These are phyloP conservation scores for Dryas integrifolia DNA, from an alignment of 331 rosid genomes.

Conservation along the genomic window DNA sequence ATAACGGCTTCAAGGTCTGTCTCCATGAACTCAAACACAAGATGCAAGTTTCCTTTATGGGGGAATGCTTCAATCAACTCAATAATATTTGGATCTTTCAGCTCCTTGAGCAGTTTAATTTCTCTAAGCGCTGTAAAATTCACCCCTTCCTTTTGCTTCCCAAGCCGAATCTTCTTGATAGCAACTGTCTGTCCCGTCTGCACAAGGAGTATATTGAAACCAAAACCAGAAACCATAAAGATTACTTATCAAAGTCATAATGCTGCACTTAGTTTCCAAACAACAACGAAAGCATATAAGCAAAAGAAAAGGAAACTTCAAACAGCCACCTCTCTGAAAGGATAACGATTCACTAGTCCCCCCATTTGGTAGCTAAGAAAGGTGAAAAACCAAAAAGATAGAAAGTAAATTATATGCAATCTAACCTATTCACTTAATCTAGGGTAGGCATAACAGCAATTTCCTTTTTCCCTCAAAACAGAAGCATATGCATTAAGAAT, in stretches of 20 bases:
- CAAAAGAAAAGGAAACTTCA: not conserved
- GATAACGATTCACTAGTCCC: not conserved
- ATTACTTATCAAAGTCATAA: not conserved
- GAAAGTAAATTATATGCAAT: not conserved
- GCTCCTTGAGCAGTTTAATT: constrained; percentile 87
- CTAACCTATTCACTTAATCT: not conserved
- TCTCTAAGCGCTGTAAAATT: constrained; percentile 95
- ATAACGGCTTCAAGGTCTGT: constrained; percentile 98
- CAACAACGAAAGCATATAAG: not conserved
- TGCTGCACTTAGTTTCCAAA: not conserved
- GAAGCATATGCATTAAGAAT: not conserved
- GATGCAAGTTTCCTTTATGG: constrained; percentile 93
- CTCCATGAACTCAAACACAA: constrained; percentile 97
- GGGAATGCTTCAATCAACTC: constrained; percentile 93
- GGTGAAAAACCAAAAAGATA: not conserved
- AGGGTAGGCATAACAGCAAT: not conserved
- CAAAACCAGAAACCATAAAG: not conserved
- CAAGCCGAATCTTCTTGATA: constrained; percentile 89
- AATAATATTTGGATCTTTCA: constrained; percentile 78
- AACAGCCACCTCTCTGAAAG: not conserved
- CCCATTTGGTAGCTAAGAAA: not conserved
- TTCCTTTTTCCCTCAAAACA: not conserved
- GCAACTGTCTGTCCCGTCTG: constrained; percentile 94
- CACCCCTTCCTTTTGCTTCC: constrained; percentile 95
- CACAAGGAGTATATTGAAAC: constrained; percentile 30